Conservation (phyloP, 108 stramenopile genomes). For the Nitzschia palea region DNA sequence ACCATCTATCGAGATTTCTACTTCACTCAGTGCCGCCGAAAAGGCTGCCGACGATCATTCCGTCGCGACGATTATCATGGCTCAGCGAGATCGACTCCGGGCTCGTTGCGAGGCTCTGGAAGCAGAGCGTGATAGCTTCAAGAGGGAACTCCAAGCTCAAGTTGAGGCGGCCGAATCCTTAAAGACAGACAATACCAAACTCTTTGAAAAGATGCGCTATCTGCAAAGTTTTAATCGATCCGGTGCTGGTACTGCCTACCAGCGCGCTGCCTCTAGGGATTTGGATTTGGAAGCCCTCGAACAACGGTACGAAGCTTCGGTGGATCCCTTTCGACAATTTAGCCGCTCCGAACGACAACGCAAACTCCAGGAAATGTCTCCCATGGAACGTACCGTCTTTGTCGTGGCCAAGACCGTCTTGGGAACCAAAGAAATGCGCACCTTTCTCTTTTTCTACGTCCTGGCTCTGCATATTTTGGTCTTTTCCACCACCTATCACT, state of each 20-base stretch:
- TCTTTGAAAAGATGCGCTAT: constrained; percentile 90
- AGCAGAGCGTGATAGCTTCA: constrained; percentile 87
- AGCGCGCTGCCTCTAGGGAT: constrained; percentile 57
- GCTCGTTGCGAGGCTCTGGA: constrained; percentile 78
- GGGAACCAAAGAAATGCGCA: constrained; percentile 87
- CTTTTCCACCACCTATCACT: constrained; percentile 84
- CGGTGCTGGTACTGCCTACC: constrained; percentile 7
- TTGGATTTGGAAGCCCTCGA: constrained; percentile 88
- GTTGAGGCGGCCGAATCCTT: constrained; percentile 72
- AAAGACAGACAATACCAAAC: constrained; percentile 85
- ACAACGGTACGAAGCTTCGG: constrained; percentile 86
- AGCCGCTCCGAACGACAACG: constrained; percentile 78
- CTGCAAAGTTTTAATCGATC: constrained; percentile 64
- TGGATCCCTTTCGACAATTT: constrained; percentile 90
- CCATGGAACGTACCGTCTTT: constrained; percentile 85
- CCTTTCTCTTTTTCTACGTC: constrained; percentile 81
- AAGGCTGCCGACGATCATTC: constrained; percentile 83
- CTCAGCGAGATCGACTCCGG: constrained; percentile 81
- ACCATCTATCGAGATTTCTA: constrained; percentile 26
- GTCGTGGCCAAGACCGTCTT: constrained; percentile 75
- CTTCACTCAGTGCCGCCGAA: constrained; percentile 40
- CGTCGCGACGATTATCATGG: constrained; percentile 90
- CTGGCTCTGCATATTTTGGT: constrained; percentile 80
- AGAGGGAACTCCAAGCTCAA: constrained; percentile 81
- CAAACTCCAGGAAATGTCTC: constrained; percentile 87